Percentiles rank a stretch among this genome's conserved stretches.
Conservation (phyloP, 2,329 filamentous ascomycete species). For the Cytospora leucostoma region DNA sequence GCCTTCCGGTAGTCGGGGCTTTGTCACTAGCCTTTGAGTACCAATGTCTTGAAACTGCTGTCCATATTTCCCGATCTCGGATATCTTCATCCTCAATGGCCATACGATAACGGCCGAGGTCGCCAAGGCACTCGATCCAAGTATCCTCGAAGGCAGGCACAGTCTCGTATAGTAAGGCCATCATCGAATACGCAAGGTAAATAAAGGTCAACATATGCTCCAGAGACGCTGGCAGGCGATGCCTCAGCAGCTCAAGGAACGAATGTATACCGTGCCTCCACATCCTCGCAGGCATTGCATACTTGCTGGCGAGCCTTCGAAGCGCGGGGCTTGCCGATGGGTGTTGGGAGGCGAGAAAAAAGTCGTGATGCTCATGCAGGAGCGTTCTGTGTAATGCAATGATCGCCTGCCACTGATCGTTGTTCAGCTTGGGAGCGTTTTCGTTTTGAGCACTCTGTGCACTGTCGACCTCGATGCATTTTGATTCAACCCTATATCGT, state of each 20-base stretch:
- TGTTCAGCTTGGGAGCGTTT: conserved; percentile 48
- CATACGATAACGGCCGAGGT: conserved; percentile 82
- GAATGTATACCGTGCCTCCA: conserved; percentile 92
- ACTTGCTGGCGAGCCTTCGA: conserved; percentile 71
- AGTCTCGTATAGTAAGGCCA: conserved; percentile 83
- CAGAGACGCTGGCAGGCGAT: conserved; percentile 71
- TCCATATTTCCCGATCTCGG: conserved; percentile 77
- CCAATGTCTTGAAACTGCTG: conserved; percentile 77
- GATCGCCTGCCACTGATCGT: conserved; percentile 80
- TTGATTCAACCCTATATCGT: conserved; percentile 64
- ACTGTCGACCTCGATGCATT: conserved; percentile 82
- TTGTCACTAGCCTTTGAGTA: conserved; percentile 80
- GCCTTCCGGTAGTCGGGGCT: conserved; percentile 70
- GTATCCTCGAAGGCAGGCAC: conserved; percentile 81
- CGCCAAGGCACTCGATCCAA: conserved; percentile 92
- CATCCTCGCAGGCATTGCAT: conserved; percentile 90
- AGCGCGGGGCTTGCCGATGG: conserved; percentile 72
- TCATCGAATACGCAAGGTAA: conserved; percentile 86
- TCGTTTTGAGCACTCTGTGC: conserved; percentile 53
- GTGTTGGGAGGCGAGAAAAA: conserved; percentile 85
- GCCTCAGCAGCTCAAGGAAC: conserved; percentile 75
- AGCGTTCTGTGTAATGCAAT: conserved; percentile 80
- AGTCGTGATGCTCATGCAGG: conserved; percentile 81
- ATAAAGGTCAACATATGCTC: conserved; percentile 94
- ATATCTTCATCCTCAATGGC: conserved; percentile 84